A percentile compares a stretch with the other conserved stretches of the same genome.
phyloP scores from a whole-genome alignment of 2,329 filamentous ascomycete genomes.

The Epichloe baconii region DNA sequence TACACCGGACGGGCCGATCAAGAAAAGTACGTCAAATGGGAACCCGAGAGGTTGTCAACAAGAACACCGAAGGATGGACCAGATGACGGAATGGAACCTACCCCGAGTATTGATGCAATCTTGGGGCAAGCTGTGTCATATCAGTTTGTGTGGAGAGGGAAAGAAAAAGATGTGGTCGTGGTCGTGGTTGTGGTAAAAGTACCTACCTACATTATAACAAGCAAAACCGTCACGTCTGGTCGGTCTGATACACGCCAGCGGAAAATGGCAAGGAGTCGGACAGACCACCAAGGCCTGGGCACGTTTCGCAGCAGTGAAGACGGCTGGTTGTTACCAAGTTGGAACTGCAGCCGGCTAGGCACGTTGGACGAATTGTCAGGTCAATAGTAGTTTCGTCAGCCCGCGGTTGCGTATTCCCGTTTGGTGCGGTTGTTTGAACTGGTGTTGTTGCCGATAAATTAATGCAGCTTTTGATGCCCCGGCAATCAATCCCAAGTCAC shows the following conservation, averaged over 20 bases:
- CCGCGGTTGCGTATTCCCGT: background rate
- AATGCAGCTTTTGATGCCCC: too few species aligned
- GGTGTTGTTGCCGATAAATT: background rate
- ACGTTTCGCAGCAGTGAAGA: too few species aligned
- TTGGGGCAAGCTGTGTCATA: background rate
- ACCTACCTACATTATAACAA: too few species aligned
- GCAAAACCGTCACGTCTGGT: too few species aligned
- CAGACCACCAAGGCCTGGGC: too few species aligned
- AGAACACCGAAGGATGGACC: background rate
- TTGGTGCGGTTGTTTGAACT: background rate
- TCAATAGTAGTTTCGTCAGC: background rate
- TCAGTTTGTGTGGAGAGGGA: background rate
- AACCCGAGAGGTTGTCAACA: background rate
- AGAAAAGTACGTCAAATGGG: background rate
- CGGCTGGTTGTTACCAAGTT: background rate
- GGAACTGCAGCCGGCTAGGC: background rate
- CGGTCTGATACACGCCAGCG: too few species aligned
- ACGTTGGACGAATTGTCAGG: background rate
- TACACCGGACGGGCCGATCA: too few species aligned
- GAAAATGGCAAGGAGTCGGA: too few species aligned
- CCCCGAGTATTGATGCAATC: background rate
- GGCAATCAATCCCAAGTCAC: too few species aligned
- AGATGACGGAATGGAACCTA: background rate
- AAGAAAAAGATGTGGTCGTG: too few species aligned
- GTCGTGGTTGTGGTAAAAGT: too few species aligned